Base-by-base conservation (phyloP, 495 filamentous ascomycete genomes). In the Neurospora hispaniola region DNA sequence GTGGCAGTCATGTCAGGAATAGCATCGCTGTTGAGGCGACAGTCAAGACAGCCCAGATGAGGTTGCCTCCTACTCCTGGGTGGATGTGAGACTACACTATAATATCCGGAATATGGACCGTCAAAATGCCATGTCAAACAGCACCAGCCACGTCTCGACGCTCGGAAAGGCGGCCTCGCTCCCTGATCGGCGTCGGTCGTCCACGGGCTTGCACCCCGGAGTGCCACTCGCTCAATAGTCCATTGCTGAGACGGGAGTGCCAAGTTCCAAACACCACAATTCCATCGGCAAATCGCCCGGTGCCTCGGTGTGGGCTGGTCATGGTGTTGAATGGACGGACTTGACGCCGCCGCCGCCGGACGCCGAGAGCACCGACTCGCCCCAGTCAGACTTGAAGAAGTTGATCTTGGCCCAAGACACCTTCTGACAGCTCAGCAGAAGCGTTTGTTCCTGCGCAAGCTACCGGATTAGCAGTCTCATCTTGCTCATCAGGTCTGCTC, bases 1-100 rank as follows among this genome's bases (percentile, higher is more conserved):
- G 54, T 62, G 54, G 74, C 70, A 75, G 62, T 73, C 74, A 20
- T 69, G 70, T 73, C 40, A 73, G 71, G 43, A 43, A 43, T 35
- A 42, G 42, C 73, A 48, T 71, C 20, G 42, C 31, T 23, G 42
- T 70, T 31, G 18, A 46, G 70, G 23, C 16, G 54, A 23, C 62
- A 44, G 18, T 35, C 12, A 35, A 46, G 18, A 40, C 71, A 62
- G 71, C 71, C 38, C 46, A 48, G 43, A 68, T 54, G 35, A 72
- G 42, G 42, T 35, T 62, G 59, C 41, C 40, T n/a, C 71, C 39
- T 31, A n/a, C 27, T 27, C 70, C 20, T 35, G 59, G 68, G 41
- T 72, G 48, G 20, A 48, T 31, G n/a, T 54, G 70, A 35, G 42
- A 48, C n/a, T 43, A 48, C 10, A 48, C n/a, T 43, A 48, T 18